Evolutionary conservation across 257 asterid genomes (phyloP).

Genomic region (Gentiana macrophylla): DNA sequence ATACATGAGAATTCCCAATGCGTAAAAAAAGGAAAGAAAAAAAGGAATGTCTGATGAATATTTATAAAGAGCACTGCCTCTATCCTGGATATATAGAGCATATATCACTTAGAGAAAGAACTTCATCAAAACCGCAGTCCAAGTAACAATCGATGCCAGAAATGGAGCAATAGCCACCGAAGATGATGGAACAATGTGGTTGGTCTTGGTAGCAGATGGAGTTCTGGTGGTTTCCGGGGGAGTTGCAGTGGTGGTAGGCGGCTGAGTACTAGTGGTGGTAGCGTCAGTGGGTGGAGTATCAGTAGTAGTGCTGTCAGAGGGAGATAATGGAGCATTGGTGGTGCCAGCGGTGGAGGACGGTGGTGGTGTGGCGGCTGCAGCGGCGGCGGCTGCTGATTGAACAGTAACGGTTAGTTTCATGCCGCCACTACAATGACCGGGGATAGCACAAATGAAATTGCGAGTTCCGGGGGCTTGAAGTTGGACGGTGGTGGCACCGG

Average conservation of each 20-base stretch:
- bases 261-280: no score
- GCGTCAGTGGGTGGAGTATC: no score
- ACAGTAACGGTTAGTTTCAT: slow-evolving; percentile 24
- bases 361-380: slow-evolving; percentile 6
- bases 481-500: slow-evolving; percentile 35
- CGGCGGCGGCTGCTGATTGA: slow-evolving; percentile 1
- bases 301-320: no score
- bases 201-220: no score
- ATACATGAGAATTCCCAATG: no score
- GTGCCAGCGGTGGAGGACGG: slow-evolving; percentile 3
- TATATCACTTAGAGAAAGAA: neutral
- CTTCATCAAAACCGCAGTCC: slow-evolving; percentile 4
- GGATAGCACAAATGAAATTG: slow-evolving; percentile 20
- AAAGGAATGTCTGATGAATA: neutral
- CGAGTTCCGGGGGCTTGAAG: slow-evolving; percentile 17
- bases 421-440: slow-evolving; percentile 26
- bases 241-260: slow-evolving; percentile 4
- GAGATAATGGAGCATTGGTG: slow-evolving; percentile 6
- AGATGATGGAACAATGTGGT: slow-evolving; percentile 7
- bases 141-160: neutral
- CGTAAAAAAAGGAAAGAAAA: no score
- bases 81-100: slow-evolving; percentile 15
- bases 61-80: slow-evolving; percentile 20
- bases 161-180: slow-evolving; percentile 9
- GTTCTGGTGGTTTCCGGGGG: neutral